Evolutionary conservation across 129 eudicot species (phyloP).

Genomic region (Chrysanthemum makinoi): DNA sequence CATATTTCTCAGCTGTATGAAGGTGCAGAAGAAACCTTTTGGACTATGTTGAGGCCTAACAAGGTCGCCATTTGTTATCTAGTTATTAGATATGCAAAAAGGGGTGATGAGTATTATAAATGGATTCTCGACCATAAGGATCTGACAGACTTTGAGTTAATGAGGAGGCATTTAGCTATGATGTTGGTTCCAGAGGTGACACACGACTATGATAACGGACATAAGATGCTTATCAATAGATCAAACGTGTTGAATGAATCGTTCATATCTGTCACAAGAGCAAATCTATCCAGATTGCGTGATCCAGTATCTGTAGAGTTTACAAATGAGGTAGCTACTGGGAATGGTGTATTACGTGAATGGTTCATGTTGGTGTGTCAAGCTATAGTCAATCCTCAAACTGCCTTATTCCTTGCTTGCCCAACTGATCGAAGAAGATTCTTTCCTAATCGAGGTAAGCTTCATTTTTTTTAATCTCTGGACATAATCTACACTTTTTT

Average conservation of each 20-base stretch:
- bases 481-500: background rate
- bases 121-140: background rate
- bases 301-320: background rate
- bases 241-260: background rate
- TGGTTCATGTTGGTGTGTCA: too few species aligned
- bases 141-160: background rate
- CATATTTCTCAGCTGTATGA: background rate
- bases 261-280: background rate
- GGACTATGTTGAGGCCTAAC: background rate
- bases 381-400: too few species aligned
- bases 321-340: background rate
- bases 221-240: background rate
- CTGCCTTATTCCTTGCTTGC: too few species aligned
- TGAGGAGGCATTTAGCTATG: background rate
- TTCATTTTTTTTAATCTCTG: background rate
- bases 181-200: background rate
- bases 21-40: background rate
- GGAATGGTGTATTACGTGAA: background rate
- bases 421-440: too few species aligned
- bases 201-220: background rate
- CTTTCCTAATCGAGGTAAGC: too few species aligned
- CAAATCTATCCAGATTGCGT: background rate
- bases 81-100: background rate
- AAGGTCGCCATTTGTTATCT: background rate
- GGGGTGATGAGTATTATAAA: background rate